Evolutionary conservation across 2,329 filamentous ascomycete species (phyloP), one percentile per base, ranked within the genome.

Genomic region (Penicillium sp.): DNA sequence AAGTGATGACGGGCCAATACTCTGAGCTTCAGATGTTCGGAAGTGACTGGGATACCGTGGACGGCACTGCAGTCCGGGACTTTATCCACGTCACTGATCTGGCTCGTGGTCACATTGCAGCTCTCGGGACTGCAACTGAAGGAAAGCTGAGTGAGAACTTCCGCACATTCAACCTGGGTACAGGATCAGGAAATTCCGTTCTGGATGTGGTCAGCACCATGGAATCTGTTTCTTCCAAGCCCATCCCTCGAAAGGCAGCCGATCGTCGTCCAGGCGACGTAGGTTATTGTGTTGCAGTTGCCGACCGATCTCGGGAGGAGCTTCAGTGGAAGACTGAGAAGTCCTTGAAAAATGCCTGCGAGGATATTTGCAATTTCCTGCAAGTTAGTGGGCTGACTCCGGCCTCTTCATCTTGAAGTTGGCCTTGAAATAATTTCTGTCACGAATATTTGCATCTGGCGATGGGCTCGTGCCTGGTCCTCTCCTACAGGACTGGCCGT

Each of bases 51-150:
- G 78, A 84, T 49, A 88, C 85, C 0, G 72, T 76, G 3, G 85
- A 88, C 59, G 85, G 85, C 13, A 87, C 85, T 0, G 84, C 84
- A 1, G 78, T 88, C 33, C 81, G 85, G 34, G 85, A 88, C 67
- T 88, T 86, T 63, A 86, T 88, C 56, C 85, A 88, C 59, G 85
- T 87, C 30, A 81, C 79, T 13, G 85, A 88, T 66, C 77, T 88
- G 37, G 84, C 84, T 5, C 75, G 80, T 34, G 85, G 72, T 4
- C 85, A 88, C 67, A 78, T 87, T 30, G 83, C 84, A 6, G 85
- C 85, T 1, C 72, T 86, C 18, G 63, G 64, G 13, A 62, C 74
- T 23, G 66, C 71, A 27, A 65, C 64, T 21, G 62, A 68, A 15
- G 68, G 68, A 7, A 64, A 64, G 34, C 49, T 73, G 41, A 59